phyloP scores from a whole-genome alignment of 2,329 filamentous ascomycete species.

The Sordariomycetes sp. region DNA sequence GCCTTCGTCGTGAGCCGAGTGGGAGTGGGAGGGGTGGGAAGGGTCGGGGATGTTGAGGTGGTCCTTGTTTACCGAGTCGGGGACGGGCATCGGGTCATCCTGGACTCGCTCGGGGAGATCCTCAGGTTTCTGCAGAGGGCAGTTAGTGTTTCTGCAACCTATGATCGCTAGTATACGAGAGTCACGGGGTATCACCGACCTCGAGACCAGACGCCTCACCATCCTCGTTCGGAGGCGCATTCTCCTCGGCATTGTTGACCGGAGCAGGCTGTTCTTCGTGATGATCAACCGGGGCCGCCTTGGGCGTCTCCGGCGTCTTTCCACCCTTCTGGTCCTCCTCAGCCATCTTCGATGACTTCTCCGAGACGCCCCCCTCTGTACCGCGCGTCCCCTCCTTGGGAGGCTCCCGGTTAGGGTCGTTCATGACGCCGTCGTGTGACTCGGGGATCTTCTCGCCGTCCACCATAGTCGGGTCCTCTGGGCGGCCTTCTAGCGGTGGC shows the following conservation, averaged over 20 bases:
- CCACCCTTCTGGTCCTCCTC: slow-evolving; percentile 48
- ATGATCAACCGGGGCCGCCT: slow-evolving; percentile 71
- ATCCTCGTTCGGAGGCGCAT: background rate
- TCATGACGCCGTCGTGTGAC: slow-evolving; percentile 76
- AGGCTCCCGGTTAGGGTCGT: slow-evolving; percentile 62
- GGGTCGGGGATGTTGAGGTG: slow-evolving; percentile 36
- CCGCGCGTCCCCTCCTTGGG: slow-evolving; percentile 81
- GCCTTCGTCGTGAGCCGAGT: slow-evolving; percentile 20
- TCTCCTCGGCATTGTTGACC: background rate
- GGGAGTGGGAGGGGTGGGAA: background rate
- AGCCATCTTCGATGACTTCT: slow-evolving; percentile 58
- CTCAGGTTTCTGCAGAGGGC: slow-evolving; percentile 52
- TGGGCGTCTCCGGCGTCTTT: slow-evolving; percentile 71
- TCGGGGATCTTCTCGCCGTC: slow-evolving; percentile 50
- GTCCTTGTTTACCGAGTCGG: slow-evolving; percentile 51
- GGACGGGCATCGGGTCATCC: slow-evolving; percentile 58
- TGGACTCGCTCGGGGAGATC: slow-evolving; percentile 70
- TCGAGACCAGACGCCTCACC: slow-evolving; percentile 28
- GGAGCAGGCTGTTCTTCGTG: slow-evolving; percentile 56
- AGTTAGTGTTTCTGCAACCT: slow-evolving; percentile 1
- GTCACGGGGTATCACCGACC: slow-evolving; percentile 26
- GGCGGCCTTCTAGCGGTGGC: slow-evolving; percentile 33
- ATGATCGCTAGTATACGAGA: background rate
- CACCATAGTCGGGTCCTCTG: slow-evolving; percentile 36
- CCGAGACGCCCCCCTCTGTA: slow-evolving; percentile 78